phyloP scores from a whole-genome alignment of 2,329 filamentous ascomycete genomes.

The Talaromyces atroroseus region DNA sequence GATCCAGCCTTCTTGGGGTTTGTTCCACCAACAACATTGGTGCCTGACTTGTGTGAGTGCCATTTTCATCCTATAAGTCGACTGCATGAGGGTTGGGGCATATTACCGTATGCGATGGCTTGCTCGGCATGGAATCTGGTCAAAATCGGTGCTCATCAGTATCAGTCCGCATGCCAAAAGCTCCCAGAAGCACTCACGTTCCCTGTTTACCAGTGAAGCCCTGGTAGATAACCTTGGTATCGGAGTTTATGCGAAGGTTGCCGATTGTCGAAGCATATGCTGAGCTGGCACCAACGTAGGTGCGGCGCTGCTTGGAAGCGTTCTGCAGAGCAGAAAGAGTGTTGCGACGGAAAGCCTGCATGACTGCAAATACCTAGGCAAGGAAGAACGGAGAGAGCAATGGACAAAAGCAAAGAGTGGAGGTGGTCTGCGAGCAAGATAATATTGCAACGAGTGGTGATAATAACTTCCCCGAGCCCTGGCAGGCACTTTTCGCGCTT shows the following conservation, averaged over 20 bases:
- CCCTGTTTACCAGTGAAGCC: slow-evolving; percentile 97
- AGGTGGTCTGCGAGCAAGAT: neutral
- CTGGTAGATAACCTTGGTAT: slow-evolving; percentile 95
- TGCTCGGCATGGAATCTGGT: slow-evolving; percentile 91
- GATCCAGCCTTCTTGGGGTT: slow-evolving; percentile 98
- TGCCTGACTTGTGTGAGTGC: slow-evolving; percentile 56
- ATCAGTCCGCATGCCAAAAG: slow-evolving; percentile 16
- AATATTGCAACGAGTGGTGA: neutral
- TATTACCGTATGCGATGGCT: slow-evolving; percentile 93
- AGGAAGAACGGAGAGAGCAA: slow-evolving; percentile 16
- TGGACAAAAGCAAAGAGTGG: slow-evolving; percentile 6
- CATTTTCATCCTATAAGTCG: neutral
- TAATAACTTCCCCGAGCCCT: neutral
- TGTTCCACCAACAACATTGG: slow-evolving; percentile 94
- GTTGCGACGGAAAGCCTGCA: slow-evolving; percentile 81
- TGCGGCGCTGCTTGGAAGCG: slow-evolving; percentile 57
- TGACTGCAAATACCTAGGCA: slow-evolving; percentile 34
- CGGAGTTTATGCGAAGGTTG: slow-evolving; percentile 86
- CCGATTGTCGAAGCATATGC: slow-evolving; percentile 67
- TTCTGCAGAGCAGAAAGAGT: slow-evolving; percentile 63
- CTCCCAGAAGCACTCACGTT: slow-evolving; percentile 60
- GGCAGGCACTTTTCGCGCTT: slow-evolving; percentile 11
- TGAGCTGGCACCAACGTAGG: slow-evolving; percentile 66
- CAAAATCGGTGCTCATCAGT: slow-evolving; percentile 26
- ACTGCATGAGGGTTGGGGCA: slow-evolving; percentile 11